A percentile compares a stretch with the other conserved stretches of the same genome.
These are phyloP conservation scores for Diplodia mutila DNA, from an alignment of 2,329 filamentous ascomycete species.

Conservation along the genomic window DNA sequence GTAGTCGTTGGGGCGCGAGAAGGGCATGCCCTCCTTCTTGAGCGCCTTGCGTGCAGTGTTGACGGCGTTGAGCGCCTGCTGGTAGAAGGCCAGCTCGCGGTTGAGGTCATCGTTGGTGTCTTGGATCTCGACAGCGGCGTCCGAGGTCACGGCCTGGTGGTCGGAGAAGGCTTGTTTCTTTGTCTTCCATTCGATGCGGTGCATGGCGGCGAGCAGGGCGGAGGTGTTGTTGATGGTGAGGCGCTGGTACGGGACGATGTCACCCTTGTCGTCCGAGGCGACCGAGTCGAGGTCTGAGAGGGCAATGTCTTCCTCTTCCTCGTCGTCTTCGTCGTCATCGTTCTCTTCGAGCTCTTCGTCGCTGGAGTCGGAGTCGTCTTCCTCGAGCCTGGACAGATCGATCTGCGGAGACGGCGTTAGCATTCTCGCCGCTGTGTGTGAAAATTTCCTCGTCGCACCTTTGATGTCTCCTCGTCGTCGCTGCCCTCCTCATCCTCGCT, in stretches of 20 bases:
- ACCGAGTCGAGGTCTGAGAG: conserved; percentile 83
- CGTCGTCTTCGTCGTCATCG: conserved; percentile 69
- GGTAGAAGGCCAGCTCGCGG: conserved; percentile 91
- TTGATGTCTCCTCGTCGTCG: conserved; percentile 35
- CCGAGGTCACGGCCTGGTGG: conserved; percentile 76
- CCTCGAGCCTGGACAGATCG: conserved; percentile 41
- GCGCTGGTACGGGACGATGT: conserved; percentile 86
- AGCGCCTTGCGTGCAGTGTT: conserved; percentile 73
- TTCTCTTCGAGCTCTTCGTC: conserved; percentile 49
- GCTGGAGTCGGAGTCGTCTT: conserved; percentile 39
- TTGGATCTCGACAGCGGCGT: conserved; percentile 70
- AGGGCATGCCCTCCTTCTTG: conserved; percentile 80
- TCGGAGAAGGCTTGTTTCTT: conserved; percentile 76
- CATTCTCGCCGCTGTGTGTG: background rate
- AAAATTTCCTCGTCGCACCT: background rate
- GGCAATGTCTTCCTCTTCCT: conserved; percentile 85
- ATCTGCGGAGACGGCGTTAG: conserved; percentile 18
- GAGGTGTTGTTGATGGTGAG: conserved; percentile 97
- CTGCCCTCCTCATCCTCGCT: conserved; percentile 44
- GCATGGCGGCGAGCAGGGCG: conserved; percentile 78
- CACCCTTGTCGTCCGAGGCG: conserved; percentile 79
- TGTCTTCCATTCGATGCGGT: conserved; percentile 74
- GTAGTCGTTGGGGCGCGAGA: conserved; percentile 89
- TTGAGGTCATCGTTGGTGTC: conserved; percentile 90
- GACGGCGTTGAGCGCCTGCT: conserved; percentile 81